Conservation (phyloP, 495 filamentous ascomycete species). For the Pseudomonodictys pantanalensis region DNA sequence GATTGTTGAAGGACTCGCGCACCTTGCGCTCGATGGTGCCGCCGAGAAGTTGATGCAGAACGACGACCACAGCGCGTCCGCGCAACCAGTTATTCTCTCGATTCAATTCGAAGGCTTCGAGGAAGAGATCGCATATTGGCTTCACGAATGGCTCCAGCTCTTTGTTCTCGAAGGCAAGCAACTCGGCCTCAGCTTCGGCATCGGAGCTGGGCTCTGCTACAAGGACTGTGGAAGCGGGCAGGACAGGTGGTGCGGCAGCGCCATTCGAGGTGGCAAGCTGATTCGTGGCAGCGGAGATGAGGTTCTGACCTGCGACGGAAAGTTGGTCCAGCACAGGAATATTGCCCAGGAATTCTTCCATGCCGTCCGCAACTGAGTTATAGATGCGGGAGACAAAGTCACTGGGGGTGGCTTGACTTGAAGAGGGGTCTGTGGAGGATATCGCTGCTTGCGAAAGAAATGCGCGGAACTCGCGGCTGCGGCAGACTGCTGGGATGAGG, state of each 20-base stretch:
- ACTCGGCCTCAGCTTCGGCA: conserved; percentile 90
- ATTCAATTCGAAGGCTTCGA: conserved; percentile 93
- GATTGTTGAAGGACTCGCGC: conserved; percentile 67
- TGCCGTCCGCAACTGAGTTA: conserved; percentile 92
- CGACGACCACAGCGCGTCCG: conserved; percentile 88
- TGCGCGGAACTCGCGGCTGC: conserved; percentile 84
- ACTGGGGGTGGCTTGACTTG: conserved; percentile 54
- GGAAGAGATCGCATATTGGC: conserved; percentile 95
- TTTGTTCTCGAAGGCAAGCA: conserved; percentile 87
- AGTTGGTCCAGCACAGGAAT: conserved; percentile 94
- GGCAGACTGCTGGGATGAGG: conserved; percentile 85
- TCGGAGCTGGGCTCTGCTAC: conserved; percentile 48
- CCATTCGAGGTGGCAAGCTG: conserved; percentile 56
- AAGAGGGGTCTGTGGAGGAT: conserved; percentile 40
- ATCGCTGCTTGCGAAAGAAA: conserved; percentile 92
- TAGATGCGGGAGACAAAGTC: conserved; percentile 94
- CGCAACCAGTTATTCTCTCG: conserved; percentile 91
- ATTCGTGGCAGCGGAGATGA: conserved; percentile 82
- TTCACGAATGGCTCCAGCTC: conserved; percentile 95
- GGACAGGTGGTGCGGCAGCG: conserved; percentile 35
- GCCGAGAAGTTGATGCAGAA: conserved; percentile 67
- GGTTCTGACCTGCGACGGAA: conserved; percentile 85
- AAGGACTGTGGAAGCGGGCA: conserved; percentile 10
- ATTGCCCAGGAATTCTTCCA: conserved; percentile 96
- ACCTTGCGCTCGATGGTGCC: conserved; percentile 93